These are phyloP conservation scores for Epichloe uncinata DNA, from an alignment of 2,329 filamentous ascomycete genomes.

Conservation along the genomic window DNA sequence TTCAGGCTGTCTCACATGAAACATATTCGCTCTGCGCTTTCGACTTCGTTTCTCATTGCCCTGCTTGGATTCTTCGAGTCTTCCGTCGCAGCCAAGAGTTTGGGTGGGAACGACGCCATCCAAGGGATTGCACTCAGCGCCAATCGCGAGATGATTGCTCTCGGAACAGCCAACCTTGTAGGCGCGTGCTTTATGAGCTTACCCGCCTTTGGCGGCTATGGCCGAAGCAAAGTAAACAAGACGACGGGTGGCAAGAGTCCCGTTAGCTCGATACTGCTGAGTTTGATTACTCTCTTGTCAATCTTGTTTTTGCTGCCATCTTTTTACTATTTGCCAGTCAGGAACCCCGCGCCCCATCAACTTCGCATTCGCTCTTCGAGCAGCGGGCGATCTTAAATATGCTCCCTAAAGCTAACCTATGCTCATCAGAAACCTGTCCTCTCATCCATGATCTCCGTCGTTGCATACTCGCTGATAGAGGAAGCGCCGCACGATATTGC, in stretches of 20 bases:
- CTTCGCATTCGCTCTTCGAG: background rate
- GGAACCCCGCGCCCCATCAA: conserved; percentile 5
- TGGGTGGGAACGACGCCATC: conserved; percentile 58
- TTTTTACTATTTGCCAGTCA: conserved; percentile 88
- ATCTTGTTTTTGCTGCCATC: conserved; percentile 76
- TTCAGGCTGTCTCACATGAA: conserved; percentile 64
- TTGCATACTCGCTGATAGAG: conserved; percentile 88
- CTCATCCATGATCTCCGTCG: conserved; percentile 86
- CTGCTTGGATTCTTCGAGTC: conserved; percentile 98
- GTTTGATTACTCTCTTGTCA: conserved; percentile 66
- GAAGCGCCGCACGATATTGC: conserved; percentile 84
- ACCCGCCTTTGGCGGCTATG: conserved; percentile 91
- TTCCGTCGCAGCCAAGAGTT: conserved; percentile 85
- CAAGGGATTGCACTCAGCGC: conserved; percentile 73
- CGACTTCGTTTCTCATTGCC: conserved; percentile 85
- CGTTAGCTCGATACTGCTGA: conserved; percentile 83
- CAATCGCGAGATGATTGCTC: conserved; percentile 83
- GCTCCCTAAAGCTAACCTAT: background rate
- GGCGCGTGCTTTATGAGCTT: conserved; percentile 86
- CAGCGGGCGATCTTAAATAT: background rate
- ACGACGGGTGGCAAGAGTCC: conserved; percentile 85
- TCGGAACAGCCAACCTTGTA: conserved; percentile 82
- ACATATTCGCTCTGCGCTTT: conserved; percentile 75
- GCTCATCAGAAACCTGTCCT: conserved; percentile 75
- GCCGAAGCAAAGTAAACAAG: conserved; percentile 87